A percentile compares a stretch with the other conserved stretches of the same genome.
Conservation (phyloP, 257 asterid species). For the Lithospermum erythrorhizon region DNA sequence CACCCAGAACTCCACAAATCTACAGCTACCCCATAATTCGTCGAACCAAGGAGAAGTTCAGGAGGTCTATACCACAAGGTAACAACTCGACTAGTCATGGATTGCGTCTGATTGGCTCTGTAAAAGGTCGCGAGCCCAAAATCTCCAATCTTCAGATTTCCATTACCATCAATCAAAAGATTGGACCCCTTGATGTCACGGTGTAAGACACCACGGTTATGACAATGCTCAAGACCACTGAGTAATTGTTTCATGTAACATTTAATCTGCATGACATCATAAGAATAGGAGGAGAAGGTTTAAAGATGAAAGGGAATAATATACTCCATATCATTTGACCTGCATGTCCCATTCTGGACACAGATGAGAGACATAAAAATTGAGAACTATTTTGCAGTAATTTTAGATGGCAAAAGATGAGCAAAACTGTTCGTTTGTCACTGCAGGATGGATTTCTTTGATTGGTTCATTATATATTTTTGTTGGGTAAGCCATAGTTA, state of each 20-base stretch:
- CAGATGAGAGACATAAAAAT: neutral
- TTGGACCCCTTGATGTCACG: conserved; percentile 93
- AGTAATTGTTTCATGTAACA: conserved; percentile 88
- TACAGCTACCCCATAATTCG: conserved; percentile 74
- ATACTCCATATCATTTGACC: neutral
- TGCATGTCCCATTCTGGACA: neutral
- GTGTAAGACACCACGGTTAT: conserved; percentile 74
- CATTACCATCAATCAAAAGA: conserved; percentile 67
- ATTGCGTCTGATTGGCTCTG: conserved; percentile 52
- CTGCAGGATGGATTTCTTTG: no score
- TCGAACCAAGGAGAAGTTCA: conserved; percentile 89
- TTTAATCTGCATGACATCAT: conserved; percentile 52
- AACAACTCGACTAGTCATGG: conserved; percentile 88
- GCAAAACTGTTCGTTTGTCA: no score
- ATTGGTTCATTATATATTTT: no score
- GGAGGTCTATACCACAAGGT: conserved; percentile 98
- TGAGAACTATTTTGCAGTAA: no score
- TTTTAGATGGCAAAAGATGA: no score
- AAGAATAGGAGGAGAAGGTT: conserved; percentile 8
- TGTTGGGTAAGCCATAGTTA: no score
- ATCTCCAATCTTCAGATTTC: conserved; percentile 85
- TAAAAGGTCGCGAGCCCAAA: conserved; percentile 85
- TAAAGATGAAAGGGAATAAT: neutral
- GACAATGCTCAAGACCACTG: conserved; percentile 87
- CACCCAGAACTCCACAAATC: conserved; percentile 98